These are phyloP conservation scores for Jatropha multifida DNA, from an alignment of 441 rosid species.

Conservation along the genomic window DNA sequence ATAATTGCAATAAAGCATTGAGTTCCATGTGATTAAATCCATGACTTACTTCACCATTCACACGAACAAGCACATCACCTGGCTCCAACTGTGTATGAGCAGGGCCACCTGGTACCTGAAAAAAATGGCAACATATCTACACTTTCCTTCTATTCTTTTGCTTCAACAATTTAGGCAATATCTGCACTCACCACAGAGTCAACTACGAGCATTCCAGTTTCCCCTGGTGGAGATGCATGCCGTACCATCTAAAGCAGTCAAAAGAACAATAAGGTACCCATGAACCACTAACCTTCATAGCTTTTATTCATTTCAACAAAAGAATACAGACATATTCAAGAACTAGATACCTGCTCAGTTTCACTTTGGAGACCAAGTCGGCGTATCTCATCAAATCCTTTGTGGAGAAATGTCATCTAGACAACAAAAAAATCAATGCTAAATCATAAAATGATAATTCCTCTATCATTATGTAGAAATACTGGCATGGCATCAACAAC, in stretches of 20 bases:
- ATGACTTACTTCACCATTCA: constrained; percentile 82
- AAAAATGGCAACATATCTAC: constrained; percentile 19
- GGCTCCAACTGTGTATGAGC: constrained; percentile 85
- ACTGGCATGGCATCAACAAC: neutral
- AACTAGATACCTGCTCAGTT: constrained; percentile 76
- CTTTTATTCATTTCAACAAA: neutral
- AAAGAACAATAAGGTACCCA: neutral
- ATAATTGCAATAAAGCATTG: neutral
- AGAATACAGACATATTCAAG: neutral
- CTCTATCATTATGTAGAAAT: neutral
- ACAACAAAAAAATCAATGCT: neutral
- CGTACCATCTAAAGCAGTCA: constrained; percentile 21
- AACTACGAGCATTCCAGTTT: constrained; percentile 96
- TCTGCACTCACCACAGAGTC: constrained; percentile 72
- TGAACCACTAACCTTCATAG: neutral
- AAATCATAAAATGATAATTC: constrained; percentile 5
- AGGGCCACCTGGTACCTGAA: constrained; percentile 96
- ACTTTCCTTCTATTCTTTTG: neutral
- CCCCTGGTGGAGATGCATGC: constrained; percentile 41
- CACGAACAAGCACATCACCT: constrained; percentile 92
- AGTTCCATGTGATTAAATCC: neutral
- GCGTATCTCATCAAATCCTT: constrained; percentile 98
- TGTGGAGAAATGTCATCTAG: constrained; percentile 85
- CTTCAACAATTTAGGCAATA: constrained; percentile 5
- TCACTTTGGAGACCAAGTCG: constrained; percentile 84